These are phyloP conservation scores for Adansonia grandidieri DNA, from an alignment of 441 rosid species.

Conservation along the genomic window DNA sequence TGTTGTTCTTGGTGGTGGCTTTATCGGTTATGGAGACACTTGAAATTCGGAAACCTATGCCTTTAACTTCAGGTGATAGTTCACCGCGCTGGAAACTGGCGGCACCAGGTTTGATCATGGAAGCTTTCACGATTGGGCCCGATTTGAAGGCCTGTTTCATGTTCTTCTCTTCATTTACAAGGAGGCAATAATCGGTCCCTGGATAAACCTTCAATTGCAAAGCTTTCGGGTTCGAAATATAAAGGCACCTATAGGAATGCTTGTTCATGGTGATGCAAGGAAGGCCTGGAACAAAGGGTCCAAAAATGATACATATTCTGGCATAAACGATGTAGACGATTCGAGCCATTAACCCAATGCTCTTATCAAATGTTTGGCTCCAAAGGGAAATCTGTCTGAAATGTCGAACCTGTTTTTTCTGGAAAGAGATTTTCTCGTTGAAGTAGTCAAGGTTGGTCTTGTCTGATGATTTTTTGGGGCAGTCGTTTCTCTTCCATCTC, in stretches of 20 bases:
- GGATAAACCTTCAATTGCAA: slow-evolving; percentile 34
- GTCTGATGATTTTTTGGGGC: neutral
- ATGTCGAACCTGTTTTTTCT: slow-evolving; percentile 38
- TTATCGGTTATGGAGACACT: neutral
- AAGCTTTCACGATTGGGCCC: slow-evolving; percentile 29
- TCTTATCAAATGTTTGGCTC: slow-evolving; percentile 44
- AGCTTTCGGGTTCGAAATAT: slow-evolving; percentile 7
- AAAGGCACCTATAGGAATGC: neutral
- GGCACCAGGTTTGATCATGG: neutral
- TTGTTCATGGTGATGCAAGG: slow-evolving; percentile 19
- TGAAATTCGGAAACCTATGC: neutral
- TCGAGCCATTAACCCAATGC: slow-evolving; percentile 40
- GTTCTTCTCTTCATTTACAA: slow-evolving; percentile 14
- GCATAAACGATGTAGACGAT: slow-evolving; percentile 32
- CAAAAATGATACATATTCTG: slow-evolving; percentile 42
- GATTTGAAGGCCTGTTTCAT: slow-evolving; percentile 22
- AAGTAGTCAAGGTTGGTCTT: slow-evolving; percentile 29
- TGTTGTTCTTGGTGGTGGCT: neutral
- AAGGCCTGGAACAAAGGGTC: slow-evolving; percentile 32
- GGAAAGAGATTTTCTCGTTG: slow-evolving; percentile 37
- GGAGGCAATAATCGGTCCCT: slow-evolving; percentile 19
- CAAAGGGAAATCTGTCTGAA: slow-evolving; percentile 46
- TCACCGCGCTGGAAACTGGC: slow-evolving; percentile 28
- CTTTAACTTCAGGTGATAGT: slow-evolving; percentile 16
- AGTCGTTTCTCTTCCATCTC: slow-evolving; percentile 28